Base-by-base conservation (phyloP, 768 basidiomycete species). In the Rhodosporidiobolus odoratus region DNA sequence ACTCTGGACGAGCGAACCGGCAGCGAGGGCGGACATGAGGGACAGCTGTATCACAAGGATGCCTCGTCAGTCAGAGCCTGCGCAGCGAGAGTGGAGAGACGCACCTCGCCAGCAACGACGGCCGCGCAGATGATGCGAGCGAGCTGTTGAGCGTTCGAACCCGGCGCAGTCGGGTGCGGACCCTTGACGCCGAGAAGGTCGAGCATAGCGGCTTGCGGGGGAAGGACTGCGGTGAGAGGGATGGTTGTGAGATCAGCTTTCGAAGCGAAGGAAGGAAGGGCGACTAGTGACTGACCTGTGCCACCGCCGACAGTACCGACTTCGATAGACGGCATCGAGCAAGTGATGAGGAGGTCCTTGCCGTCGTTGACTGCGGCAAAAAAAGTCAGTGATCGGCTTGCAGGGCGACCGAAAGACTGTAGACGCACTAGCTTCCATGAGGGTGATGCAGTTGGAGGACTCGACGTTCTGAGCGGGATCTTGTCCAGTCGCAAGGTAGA, bases 391-490 rank as follows among this genome's bases (percentile, higher is more conserved):
- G 67, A 21, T 25, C n/a, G 62, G 7, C 19, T 7, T 27, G 12
- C 47, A 37, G 25, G 40, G 43, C 34, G 35, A 27, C 21, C 25
- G 45, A n/a, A 53, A 40, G 32, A 40, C 37, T 12, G 9, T 16
- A 19, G 9, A 90, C 91, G 80, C 79, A 96, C 62, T 72, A 89
- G 93, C 88, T 80, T 99, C 96, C 95, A 99, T 98, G 57, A 97
- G 82, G 2, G 96, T 99, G 83, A 99, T 95, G 80, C 96, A 99
- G 79, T 92, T 94, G 47, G 93, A 95, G 67, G 91, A 94, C 83
- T 95, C 96, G 35, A 99, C 95, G 79, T 97, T 97, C 83, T 99
- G 96, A 12, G 96, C 96, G 3, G 96, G 96, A 78, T 99, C 96
- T 81, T 99, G 96, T 25, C 96, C 96, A 47, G 93, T 95, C 23